phyloP scores from a whole-genome alignment of 176 grass and related monocot genomes.

The Phoenix roebelenii region DNA sequence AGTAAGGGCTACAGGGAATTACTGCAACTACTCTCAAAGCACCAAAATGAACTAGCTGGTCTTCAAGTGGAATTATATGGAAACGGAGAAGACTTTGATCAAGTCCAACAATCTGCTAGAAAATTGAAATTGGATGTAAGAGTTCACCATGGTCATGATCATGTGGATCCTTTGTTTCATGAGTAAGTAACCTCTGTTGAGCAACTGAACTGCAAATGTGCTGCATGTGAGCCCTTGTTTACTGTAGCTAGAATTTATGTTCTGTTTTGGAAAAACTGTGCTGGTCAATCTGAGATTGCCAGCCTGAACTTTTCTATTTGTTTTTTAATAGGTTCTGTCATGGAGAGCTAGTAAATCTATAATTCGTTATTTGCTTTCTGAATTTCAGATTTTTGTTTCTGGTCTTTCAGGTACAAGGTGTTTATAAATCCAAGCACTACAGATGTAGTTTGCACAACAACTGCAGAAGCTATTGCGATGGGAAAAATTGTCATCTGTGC shows the following conservation, averaged over 20 bases:
- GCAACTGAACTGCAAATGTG: no score
- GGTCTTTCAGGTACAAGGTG: constrained; percentile 77
- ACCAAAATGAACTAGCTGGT: constrained; percentile 53
- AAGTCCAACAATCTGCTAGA: constrained; percentile 54
- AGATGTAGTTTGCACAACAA: constrained; percentile 96
- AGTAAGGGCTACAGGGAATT: constrained; percentile 93
- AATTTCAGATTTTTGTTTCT: no score
- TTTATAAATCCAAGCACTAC: constrained; percentile 98
- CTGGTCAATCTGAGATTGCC: no score
- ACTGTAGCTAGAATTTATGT: no score
- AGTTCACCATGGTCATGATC: constrained; percentile 74
- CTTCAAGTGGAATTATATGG: constrained; percentile 91
- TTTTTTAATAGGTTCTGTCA: not conserved
- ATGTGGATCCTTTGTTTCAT: constrained; percentile 85
- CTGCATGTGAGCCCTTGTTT: no score
- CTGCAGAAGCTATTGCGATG: constrained; percentile 88
- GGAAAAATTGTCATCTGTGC: constrained; percentile 93
- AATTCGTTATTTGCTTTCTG: no score
- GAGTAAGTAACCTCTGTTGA: constrained; percentile 30
- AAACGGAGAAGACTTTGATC: constrained; percentile 75
- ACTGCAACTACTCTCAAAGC: constrained; percentile 54
- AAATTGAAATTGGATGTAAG: constrained; percentile 52
- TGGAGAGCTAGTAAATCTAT: no score
- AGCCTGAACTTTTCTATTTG: constrained; percentile 5
- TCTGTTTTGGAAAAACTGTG: no score